phyloP scores from a whole-genome alignment of 1,284 basidiomycete genomes.

The Golubevia sp. region DNA sequence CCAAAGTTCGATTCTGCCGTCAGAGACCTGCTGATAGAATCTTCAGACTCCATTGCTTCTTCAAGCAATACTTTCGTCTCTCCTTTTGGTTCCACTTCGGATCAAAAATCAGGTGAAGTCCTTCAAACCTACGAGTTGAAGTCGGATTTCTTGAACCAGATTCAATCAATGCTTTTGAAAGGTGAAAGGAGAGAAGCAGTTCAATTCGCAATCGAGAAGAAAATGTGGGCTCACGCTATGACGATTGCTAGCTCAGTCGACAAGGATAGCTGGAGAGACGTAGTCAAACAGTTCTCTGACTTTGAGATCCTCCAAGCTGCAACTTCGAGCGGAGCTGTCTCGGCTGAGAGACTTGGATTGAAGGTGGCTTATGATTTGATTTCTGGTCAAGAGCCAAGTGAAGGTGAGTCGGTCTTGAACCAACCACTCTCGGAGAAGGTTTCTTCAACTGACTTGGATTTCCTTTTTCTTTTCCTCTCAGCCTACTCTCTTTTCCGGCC shows the following conservation, averaged over 20 bases:
- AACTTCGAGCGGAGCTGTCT: constrained; percentile 1
- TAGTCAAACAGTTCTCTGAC: constrained; percentile 44
- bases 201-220: constrained; percentile 32
- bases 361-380: constrained; percentile 40
- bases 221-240: constrained; percentile 58
- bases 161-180: constrained; percentile 40
- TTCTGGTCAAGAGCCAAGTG: not conserved
- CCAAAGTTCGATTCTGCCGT: constrained; percentile 1
- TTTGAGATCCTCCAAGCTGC: constrained; percentile 25
- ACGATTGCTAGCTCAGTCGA: constrained; percentile 52
- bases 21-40: constrained; percentile 2
- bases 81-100: not conserved
- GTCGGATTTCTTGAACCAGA: constrained; percentile 32
- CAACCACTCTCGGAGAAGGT: too few relatives aligned
- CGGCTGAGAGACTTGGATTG: constrained; percentile 37
- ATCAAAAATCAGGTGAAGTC: constrained; percentile 12
- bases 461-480: not conserved
- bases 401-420: not conserved
- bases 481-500: constrained; percentile 46
- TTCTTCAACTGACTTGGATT: too few relatives aligned
- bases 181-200: constrained; percentile 46
- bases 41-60: not conserved
- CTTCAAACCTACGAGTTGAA: constrained; percentile 41
- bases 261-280: constrained; percentile 40
- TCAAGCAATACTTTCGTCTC: not conserved